A percentile compares a stretch with the other conserved stretches of the same genome.
phyloP scores from a whole-genome alignment of 352 stramenopile genomes.

The Pythium utonaiense region DNA sequence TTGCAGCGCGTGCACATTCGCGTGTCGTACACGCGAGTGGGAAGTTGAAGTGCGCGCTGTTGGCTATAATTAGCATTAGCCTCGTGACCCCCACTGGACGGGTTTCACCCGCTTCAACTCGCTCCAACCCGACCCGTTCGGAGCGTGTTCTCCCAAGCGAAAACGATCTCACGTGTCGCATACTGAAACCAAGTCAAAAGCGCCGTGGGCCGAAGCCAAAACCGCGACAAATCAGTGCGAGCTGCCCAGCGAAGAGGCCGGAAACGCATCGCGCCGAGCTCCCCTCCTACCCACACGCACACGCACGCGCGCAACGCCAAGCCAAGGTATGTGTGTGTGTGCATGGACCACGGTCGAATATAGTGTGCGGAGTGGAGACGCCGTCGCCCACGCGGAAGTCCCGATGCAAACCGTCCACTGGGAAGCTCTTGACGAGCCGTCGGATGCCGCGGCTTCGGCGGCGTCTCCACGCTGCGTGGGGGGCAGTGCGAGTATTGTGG shows the following conservation, averaged over 20 bases:
- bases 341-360: not conserved
- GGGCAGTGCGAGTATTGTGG: not conserved
- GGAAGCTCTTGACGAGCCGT: not conserved
- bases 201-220: slow-evolving; percentile 4
- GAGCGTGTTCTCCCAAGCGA: not conserved
- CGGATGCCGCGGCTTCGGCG: not conserved
- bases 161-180: slow-evolving; percentile 12
- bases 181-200: slow-evolving; percentile 20
- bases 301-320: not conserved
- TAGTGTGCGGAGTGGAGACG: not conserved
- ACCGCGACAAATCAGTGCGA: slow-evolving; percentile 17
- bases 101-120: not conserved
- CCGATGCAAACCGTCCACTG: not conserved
- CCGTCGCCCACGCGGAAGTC: not conserved
- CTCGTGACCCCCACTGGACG: not conserved
- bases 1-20: not conserved
- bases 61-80: slow-evolving; percentile 1
- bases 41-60: not conserved
- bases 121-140: not conserved
- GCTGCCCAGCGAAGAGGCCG: not conserved
- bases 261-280: not conserved
- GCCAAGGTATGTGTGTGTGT: not conserved
- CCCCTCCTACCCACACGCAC: not conserved
- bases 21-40: not conserved
- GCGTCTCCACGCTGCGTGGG: not conserved